Conservation (phyloP, 306 rosid species). For the Castanea sativa region DNA sequence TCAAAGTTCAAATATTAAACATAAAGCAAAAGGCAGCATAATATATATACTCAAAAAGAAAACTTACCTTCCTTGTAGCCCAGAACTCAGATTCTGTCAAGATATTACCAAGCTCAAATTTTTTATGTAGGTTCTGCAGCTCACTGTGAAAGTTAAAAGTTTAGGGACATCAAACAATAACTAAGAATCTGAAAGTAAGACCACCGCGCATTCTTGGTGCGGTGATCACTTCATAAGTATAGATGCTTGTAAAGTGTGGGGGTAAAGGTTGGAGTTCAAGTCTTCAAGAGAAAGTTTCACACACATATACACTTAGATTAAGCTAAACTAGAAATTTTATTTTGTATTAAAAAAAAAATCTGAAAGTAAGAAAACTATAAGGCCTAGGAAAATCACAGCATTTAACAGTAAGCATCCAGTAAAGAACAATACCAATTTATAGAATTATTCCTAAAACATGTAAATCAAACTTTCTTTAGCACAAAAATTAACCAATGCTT, state of each 20-base stretch:
- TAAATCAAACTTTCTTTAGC: not conserved
- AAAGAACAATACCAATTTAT: not conserved
- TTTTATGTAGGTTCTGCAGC: slow-evolving; percentile 82
- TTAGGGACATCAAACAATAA: slow-evolving; percentile 14
- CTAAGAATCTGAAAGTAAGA: not conserved
- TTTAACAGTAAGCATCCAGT: not conserved
- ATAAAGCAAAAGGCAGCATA: slow-evolving; percentile 16
- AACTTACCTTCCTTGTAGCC: slow-evolving; percentile 85
- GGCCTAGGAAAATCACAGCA: not conserved
- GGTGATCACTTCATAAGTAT: too few species aligned
- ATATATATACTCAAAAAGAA: slow-evolving; percentile 3
- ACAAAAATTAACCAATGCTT: not conserved
- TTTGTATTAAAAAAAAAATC: too few species aligned
- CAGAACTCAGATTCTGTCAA: slow-evolving; percentile 94
- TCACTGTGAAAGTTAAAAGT: slow-evolving; percentile 51
- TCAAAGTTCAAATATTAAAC: slow-evolving; percentile 20
- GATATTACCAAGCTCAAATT: slow-evolving; percentile 74
- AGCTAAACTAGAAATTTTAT: too few species aligned
- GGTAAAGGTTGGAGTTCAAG: too few species aligned
- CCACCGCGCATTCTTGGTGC: too few species aligned
- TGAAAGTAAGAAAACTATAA: not conserved
- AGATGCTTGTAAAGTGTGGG: too few species aligned
- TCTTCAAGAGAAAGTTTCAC: too few species aligned
- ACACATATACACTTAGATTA: too few species aligned
- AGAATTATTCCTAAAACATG: not conserved